Conservation (phyloP, 257 asterid species). For the Solanum dulcamara region DNA sequence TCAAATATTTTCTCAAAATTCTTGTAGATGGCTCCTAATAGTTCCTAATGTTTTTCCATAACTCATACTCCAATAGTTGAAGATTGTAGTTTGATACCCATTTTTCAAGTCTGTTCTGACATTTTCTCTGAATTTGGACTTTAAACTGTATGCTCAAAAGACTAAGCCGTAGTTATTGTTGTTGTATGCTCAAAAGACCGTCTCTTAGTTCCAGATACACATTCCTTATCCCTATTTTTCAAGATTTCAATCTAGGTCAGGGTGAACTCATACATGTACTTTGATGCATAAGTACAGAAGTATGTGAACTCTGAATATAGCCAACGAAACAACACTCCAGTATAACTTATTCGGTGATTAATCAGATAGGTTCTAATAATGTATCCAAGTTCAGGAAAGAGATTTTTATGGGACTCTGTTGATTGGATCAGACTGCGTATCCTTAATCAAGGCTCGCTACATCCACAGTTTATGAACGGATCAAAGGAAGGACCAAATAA, state of each 20-base stretch:
- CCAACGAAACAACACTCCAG: background rate
- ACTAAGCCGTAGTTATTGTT: background rate
- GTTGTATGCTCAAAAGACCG: background rate
- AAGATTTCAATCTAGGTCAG: background rate
- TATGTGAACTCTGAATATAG: background rate
- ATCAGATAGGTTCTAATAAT: background rate
- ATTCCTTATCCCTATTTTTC: background rate
- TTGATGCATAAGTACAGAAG: background rate
- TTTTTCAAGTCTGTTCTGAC: background rate
- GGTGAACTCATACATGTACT: no score
- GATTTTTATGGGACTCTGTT: background rate
- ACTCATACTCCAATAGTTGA: background rate
- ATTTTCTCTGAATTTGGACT: background rate
- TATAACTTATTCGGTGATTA: background rate
- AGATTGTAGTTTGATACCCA: background rate
- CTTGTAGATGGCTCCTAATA: background rate
- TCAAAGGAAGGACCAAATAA: background rate
- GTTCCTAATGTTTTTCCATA: background rate
- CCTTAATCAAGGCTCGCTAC: background rate
- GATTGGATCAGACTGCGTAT: background rate
- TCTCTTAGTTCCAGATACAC: background rate
- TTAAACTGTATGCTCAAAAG: background rate
- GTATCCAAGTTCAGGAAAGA: background rate
- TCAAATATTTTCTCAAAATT: background rate
- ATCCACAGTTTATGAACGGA: background rate